Conservation (phyloP, 495 filamentous ascomycete genomes). For the Lichina pygmaea region DNA sequence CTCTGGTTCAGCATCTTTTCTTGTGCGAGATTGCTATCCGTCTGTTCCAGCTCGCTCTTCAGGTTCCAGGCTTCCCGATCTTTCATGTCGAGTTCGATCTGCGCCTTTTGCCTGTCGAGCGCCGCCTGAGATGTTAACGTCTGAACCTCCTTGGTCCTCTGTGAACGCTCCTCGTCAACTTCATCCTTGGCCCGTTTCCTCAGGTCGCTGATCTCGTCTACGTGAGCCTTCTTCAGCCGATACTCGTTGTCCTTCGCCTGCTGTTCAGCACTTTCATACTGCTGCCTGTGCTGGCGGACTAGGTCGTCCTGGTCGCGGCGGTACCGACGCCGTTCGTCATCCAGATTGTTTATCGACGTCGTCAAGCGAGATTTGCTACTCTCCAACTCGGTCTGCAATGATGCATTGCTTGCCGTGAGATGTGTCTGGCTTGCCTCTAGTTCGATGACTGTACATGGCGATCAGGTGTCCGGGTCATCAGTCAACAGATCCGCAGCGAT, state of each 20-base stretch:
- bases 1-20: constrained; percentile 27
- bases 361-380: constrained; percentile 21
- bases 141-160: constrained; percentile 34
- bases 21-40: constrained; percentile 11
- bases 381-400: constrained; percentile 30
- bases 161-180: constrained; percentile 24
- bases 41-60: constrained; percentile 29
- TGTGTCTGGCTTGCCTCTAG: constrained; percentile 33
- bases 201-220: constrained; percentile 11
- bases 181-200: constrained; percentile 23
- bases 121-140: constrained; percentile 32
- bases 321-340: constrained; percentile 19
- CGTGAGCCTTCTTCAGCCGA: background rate
- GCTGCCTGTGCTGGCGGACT: background rate
- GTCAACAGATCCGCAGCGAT: no score
- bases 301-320: constrained; percentile 15
- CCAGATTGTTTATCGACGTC: constrained; percentile 11
- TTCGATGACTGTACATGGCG: constrained; percentile 26
- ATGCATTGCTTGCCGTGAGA: constrained; percentile 25
- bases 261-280: background rate
- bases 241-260: background rate
- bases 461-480: no score
- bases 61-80: constrained; percentile 24
- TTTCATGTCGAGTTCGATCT: constrained; percentile 34
- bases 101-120: constrained; percentile 32